phyloP scores from a whole-genome alignment of 768 basidiomycete species.

The Dioszegia crocea region DNA sequence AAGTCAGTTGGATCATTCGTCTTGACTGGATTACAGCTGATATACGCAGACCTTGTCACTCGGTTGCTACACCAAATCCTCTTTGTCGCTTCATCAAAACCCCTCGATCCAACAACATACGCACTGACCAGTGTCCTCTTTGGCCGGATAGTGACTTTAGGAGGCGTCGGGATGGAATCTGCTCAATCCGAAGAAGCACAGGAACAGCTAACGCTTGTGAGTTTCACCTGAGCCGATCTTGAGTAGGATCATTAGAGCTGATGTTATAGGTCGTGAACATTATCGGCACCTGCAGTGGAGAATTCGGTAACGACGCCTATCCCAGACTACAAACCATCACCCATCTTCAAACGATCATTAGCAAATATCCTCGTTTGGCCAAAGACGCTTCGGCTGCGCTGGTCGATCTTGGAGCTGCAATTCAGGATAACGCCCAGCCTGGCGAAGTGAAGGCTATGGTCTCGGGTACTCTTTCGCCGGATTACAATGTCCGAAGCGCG shows the following conservation, averaged over 20 bases:
- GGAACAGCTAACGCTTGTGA: slow-evolving; percentile 70
- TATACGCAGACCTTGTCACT: slow-evolving; percentile 63
- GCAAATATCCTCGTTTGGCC: slow-evolving; percentile 70
- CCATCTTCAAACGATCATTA: slow-evolving; percentile 67
- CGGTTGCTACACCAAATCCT: slow-evolving; percentile 82
- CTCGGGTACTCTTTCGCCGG: slow-evolving; percentile 71
- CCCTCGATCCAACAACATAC: slow-evolving; percentile 82
- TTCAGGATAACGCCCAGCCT: slow-evolving; percentile 60
- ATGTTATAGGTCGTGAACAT: slow-evolving; percentile 45
- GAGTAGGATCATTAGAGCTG: slow-evolving; percentile 49
- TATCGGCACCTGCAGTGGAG: slow-evolving; percentile 54
- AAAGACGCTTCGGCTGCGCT: slow-evolving; percentile 80
- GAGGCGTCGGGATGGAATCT: slow-evolving; percentile 61
- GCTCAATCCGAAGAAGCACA: slow-evolving; percentile 68
- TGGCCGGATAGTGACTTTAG: slow-evolving; percentile 62
- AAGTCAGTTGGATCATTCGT: slow-evolving; percentile 28
- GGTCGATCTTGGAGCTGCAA: slow-evolving; percentile 73
- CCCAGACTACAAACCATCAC: slow-evolving; percentile 69
- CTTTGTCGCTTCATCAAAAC: slow-evolving; percentile 70
- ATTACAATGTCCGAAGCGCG: slow-evolving; percentile 78
- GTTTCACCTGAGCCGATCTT: slow-evolving; percentile 51
- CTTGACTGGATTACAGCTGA: slow-evolving; percentile 1
- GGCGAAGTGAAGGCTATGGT: slow-evolving; percentile 67
- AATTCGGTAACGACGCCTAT: slow-evolving; percentile 63
- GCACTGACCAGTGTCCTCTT: slow-evolving; percentile 75